Evolutionary conservation across 2,329 filamentous ascomycete species (phyloP), one percentile per base, ranked within the genome.

Genomic region (Pseudogymnoascus sp.): DNA sequence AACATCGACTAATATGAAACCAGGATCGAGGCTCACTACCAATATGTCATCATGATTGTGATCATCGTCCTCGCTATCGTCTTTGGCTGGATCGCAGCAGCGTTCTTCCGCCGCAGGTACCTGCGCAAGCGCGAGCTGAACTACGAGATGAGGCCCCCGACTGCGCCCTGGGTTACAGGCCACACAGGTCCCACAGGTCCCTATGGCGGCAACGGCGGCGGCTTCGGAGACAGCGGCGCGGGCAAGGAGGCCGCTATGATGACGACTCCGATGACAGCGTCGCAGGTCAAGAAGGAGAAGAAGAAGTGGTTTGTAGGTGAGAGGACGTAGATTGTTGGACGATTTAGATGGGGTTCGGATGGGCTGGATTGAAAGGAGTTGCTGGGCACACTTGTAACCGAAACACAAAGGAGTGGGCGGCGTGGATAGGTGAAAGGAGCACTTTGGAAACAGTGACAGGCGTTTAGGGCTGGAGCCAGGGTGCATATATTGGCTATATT

Each of bases 41-140:
- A 86, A 77, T 96, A 90, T 90, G 84, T 95, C 51, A 80, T 93
- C 65, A 91, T 94, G 81, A 80, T 94, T 61, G 86, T 91, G 66
- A 78, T 93, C 65, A 80, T 95, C 29, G 81, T 87, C 44, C 78
- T 93, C 64, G 87, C 79, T 61, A 89, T 95, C 65, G 76, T 81
- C 12, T 79, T 79, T 63, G 82, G 91, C 69, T 89, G 87, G 80
- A 75, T 88, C 39, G 80, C 83, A 15, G 88, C 87, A 39, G 84
- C 86, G 70, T 83, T 88, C 73, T 84, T 90, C 76, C 88, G 90
- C 67, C 85, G 86, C 63, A 86, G 88, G 67, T 88, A 92, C 74
- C 79, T 91, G 66, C 84, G 84, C 66, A 89, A 85, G 75, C 85
- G 81, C 74, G 87, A 89, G 69, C 80, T 80, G 58, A 71, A 70